Evolutionary conservation across 2,329 filamentous ascomycete genomes (phyloP).

Genomic region (Colletotrichum liriopes): DNA sequence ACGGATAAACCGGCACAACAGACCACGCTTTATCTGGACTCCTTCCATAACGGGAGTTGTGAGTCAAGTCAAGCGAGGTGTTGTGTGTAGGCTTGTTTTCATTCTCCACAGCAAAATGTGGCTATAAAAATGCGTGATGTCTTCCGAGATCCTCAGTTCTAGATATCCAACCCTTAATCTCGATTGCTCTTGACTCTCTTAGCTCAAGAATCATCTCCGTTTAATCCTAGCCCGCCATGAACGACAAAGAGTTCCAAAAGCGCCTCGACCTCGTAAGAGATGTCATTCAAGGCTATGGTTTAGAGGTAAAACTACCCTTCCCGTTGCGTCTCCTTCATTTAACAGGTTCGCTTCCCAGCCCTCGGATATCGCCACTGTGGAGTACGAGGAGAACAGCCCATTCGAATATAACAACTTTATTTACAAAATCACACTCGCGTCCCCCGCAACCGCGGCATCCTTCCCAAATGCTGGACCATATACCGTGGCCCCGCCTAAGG

Average conservation of each 20-base stretch:
- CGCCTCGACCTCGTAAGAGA: conserved; percentile 8
- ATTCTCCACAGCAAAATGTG: background rate
- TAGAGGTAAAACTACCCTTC: background rate
- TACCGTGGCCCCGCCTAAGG: background rate
- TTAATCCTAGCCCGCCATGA: background rate
- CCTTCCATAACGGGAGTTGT: background rate
- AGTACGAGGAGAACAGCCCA: conserved; percentile 14
- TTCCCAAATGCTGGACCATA: conserved; percentile 25
- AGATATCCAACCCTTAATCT: background rate
- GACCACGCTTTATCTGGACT: background rate
- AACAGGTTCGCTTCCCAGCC: background rate
- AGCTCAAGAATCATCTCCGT: background rate
- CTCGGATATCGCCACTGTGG: background rate
- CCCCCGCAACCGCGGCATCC: conserved; percentile 2
- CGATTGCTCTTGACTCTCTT: background rate
- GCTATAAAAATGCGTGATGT: background rate
- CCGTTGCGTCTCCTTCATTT: background rate
- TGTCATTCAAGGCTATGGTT: background rate
- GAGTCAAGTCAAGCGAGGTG: background rate
- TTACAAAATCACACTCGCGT: conserved; percentile 40
- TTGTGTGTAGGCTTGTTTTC: background rate
- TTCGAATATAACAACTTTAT: conserved; percentile 45
- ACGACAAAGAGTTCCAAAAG: conserved; percentile 14
- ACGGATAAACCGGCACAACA: background rate
- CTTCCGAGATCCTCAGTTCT: background rate